Evolutionary conservation across 1,284 basidiomycete species (phyloP).

Genomic region (Clitocybe nebularis): DNA sequence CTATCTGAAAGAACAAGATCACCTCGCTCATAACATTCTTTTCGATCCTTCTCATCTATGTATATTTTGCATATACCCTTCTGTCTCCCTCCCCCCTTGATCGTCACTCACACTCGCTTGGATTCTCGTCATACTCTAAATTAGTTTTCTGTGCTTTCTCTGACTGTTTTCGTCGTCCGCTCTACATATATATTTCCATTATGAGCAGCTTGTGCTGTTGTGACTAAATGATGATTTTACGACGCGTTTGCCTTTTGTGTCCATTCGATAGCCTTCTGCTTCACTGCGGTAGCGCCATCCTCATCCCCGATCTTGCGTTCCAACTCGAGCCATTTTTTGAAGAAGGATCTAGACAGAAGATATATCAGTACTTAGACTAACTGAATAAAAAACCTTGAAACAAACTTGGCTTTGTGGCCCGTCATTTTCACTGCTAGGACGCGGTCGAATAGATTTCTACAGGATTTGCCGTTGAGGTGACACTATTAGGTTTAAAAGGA

Average conservation of each 20-base stretch:
- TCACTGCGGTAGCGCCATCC: conserved; percentile 77
- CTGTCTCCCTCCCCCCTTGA: conserved; percentile 28
- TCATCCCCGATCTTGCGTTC: conserved; percentile 88
- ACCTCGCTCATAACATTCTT: conserved; percentile 55
- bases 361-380: conserved; percentile 14
- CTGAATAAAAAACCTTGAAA: conserved; percentile 11
- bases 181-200: conserved; percentile 33
- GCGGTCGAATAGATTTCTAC: conserved; percentile 81
- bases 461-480: conserved; percentile 11
- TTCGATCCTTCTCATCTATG: conserved; percentile 36
- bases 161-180: conserved; percentile 21
- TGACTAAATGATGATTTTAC: conserved; percentile 21
- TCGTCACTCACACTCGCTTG: conserved; percentile 45
- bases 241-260: conserved; percentile 51
- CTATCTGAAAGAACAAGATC: conserved; percentile 59
- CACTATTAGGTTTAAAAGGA: conserved; percentile 4
- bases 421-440: conserved; percentile 84
- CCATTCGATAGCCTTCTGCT: conserved; percentile 89
- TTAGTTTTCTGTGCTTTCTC: conserved; percentile 34
- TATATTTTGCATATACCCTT: conserved; percentile 50
- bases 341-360: conserved; percentile 63
- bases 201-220: conserved; percentile 26
- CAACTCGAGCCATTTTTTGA: conserved; percentile 96
- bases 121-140: conserved; percentile 43
- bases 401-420: conserved; percentile 90